phyloP scores from a whole-genome alignment of 257 asterid genomes.

The Lantana camara region DNA sequence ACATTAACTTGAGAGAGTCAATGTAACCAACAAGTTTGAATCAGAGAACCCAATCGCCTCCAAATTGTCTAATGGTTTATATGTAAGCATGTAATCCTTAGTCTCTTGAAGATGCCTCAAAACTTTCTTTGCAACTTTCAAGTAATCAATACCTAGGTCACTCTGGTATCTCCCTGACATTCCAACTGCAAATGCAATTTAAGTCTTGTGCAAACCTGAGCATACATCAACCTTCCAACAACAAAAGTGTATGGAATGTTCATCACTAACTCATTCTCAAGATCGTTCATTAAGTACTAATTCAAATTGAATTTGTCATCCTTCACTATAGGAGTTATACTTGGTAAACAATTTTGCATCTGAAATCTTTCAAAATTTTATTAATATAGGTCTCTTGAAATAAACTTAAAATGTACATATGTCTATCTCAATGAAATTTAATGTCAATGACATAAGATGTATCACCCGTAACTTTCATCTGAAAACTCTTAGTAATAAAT shows the following conservation, averaged over 20 bases:
- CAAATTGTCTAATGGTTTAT: too few species aligned
- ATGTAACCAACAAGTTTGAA: too few species aligned
- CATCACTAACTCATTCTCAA: neutral
- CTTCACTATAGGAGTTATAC: slow-evolving; percentile 7
- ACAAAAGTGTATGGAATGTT: neutral
- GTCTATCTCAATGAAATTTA: neutral
- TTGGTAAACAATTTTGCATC: slow-evolving; percentile 11
- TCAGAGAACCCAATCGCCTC: too few species aligned
- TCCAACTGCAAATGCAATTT: neutral
- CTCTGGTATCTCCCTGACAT: neutral
- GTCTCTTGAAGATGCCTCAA: slow-evolving; percentile 10
- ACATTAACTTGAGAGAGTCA: too few species aligned
- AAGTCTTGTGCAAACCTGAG: neutral
- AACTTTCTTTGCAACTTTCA: neutral
- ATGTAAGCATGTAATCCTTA: too few species aligned
- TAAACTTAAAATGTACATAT: neutral
- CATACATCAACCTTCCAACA: neutral
- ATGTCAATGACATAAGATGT: slow-evolving; percentile 18
- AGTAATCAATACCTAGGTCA: neutral
- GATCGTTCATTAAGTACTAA: neutral
- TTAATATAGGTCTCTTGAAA: neutral
- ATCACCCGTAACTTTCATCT: neutral
- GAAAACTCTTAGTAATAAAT: slow-evolving; percentile 1
- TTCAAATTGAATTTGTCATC: neutral
- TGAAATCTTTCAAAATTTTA: neutral